A percentile compares a stretch with the other conserved stretches of the same genome.
phyloP scores from a whole-genome alignment of 140 eudicot species.

The Ambrosia hybrid region DNA sequence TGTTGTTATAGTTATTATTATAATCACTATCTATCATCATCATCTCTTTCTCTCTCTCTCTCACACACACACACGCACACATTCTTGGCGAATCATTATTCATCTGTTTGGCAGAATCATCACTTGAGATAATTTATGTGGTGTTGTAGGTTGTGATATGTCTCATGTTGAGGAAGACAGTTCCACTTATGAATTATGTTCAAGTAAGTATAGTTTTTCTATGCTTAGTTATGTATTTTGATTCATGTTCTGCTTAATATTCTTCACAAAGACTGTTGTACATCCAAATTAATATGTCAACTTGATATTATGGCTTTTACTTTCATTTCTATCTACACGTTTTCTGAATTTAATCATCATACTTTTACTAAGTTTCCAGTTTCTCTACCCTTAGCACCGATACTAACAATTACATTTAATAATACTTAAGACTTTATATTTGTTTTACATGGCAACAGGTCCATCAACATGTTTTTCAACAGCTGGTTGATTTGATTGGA shows the following conservation, averaged over 20 bases:
- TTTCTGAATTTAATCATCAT: constrained; percentile 8
- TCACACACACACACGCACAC: too few relatives aligned
- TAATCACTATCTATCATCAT: not conserved
- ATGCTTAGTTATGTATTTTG: not conserved
- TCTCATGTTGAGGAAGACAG: constrained; percentile 88
- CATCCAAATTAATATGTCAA: constrained; percentile 22
- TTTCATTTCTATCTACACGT: not conserved
- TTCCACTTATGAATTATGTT: constrained; percentile 85
- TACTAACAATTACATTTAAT: constrained; percentile 6
- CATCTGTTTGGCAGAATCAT: too few relatives aligned
- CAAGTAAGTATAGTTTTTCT: constrained; percentile 53
- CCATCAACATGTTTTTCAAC: constrained; percentile 76
- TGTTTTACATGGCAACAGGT: constrained; percentile 46
- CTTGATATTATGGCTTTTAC: constrained; percentile 11
- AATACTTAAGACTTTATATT: not conserved
- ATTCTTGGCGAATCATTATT: too few relatives aligned
- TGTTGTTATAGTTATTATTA: not conserved
- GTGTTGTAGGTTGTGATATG: constrained; percentile 77
- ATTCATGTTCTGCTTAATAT: not conserved
- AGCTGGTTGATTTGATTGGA: constrained; percentile 94
- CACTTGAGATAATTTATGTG: not conserved
- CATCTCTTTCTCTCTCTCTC: not conserved
- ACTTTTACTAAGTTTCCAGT: not conserved
- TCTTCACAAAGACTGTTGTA: not conserved
- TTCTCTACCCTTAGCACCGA: not conserved